Evolutionary conservation across 2,329 filamentous ascomycete species (phyloP), one percentile per base, ranked within the genome.

Genomic region (Fusarium paranaense): DNA sequence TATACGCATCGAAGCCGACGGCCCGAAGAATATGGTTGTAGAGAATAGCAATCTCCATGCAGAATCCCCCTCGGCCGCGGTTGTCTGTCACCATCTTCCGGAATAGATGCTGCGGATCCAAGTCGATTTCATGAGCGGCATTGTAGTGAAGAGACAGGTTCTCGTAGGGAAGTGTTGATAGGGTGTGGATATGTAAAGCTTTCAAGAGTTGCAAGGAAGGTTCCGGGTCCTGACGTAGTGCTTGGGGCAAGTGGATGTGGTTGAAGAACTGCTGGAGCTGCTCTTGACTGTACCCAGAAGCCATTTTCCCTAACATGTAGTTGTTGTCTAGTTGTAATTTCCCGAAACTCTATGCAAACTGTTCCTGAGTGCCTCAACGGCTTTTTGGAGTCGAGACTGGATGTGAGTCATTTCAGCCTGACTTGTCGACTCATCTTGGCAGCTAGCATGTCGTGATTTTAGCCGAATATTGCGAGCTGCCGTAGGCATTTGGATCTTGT

Each of bases 11-110:
- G 56, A 88, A 91, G 0, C 87, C 87, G 13, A 90, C 74, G 1
- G 81, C 85, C 16, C 85, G 81, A 2, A 91, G 81, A 2, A 90
- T 76, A 71, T 88, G 83, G 74, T 87, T 84, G 75, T 90, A 91
- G 16, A 91, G 83, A 47, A 90, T 86, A 50, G 84, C 87, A 20
- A 85, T 82, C 76, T 91, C 89, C 85, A 92, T 89, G 79, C 90
- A 92, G 80, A 91, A 92, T 0, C 90, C 89, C 1, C 90, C 90
- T 1, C 84, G 81, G 7, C 83, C 83, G 3, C 84, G 83, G 2
- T 80, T 77, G 50, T 83, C 73, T 2, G 70, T 63, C 14, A 91
- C 81, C 60, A 89, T 83, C 71, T 90, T 91, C 5, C 78, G 69
- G 76, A 86, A 90, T 1, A 90, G 82, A 54, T 80, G 67, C 22